Evolutionary conservation across 164 flowering plant genomes (phyloP).

Genomic region (Aristolochia contorta): DNA sequence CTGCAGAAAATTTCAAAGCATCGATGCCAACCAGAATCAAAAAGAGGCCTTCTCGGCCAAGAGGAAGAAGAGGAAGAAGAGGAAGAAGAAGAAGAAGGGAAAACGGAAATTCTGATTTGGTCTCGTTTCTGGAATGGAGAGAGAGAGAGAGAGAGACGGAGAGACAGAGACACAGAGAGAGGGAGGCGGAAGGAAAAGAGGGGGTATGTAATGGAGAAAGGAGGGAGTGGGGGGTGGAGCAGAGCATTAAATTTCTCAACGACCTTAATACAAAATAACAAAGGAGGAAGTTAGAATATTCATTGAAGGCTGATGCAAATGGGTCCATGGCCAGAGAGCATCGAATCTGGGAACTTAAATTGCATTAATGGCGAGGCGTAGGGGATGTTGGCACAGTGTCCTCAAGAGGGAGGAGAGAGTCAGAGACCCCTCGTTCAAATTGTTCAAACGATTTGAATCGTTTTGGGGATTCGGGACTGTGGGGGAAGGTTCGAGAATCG

Average conservation of each 20-base stretch:
- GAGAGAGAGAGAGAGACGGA: too few species aligned
- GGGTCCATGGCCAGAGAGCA: not conserved
- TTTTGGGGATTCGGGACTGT: too few species aligned
- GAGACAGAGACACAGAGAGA: too few species aligned
- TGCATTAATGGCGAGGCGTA: not conserved
- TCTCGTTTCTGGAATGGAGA: not conserved
- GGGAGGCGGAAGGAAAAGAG: not conserved
- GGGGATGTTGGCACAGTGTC: not conserved
- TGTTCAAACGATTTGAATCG: too few species aligned
- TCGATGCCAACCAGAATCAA: not conserved
- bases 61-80: not conserved
- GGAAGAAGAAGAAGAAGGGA: not conserved
- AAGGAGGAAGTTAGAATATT: conserved; percentile 1
- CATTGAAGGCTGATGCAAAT: not conserved
- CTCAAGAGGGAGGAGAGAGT: too few species aligned
- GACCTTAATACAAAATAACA: not conserved
- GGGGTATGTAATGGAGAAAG: not conserved
- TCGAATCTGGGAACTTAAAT: not conserved
- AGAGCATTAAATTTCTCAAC: not conserved
- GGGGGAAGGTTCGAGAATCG: too few species aligned
- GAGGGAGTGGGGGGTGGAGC: not conserved
- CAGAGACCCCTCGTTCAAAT: too few species aligned
- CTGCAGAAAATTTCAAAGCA: not conserved
- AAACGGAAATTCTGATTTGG: not conserved
- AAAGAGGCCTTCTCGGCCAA: too few species aligned